Conservation (phyloP, 1,284 basidiomycete species). For the Lentinula novae-zelandiae region DNA sequence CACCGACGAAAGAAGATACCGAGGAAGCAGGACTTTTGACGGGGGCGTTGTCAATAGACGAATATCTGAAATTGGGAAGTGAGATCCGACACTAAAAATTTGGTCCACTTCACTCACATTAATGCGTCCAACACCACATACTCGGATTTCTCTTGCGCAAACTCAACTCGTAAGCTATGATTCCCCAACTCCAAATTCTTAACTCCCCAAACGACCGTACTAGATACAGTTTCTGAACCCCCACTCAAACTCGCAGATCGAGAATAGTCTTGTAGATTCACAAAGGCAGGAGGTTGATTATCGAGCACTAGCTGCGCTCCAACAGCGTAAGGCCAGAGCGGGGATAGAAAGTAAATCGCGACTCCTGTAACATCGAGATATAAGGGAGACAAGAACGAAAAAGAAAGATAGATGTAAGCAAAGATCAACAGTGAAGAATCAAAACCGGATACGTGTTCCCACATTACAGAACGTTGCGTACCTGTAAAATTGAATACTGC, state of each 20-base stretch:
- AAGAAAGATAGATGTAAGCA: background rate
- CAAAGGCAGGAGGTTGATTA: constrained; percentile 6
- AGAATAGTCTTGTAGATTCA: constrained; percentile 23
- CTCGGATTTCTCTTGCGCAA: background rate
- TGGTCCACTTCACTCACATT: constrained; percentile 4
- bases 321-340: constrained; percentile 31
- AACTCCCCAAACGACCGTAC: constrained; percentile 15
- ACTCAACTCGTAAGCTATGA: constrained; percentile 16
- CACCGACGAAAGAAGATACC: background rate
- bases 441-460: background rate
- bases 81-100: background rate
- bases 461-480: constrained; percentile 10
- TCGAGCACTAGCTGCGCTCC: constrained; percentile 24
- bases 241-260: background rate
- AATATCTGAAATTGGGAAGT: constrained; percentile 1
- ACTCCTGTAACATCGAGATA: constrained; percentile 25
- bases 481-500: constrained; percentile 19
- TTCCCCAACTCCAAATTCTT: constrained; percentile 12
- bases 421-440: background rate
- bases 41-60: background rate
- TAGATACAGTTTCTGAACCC: constrained; percentile 15
- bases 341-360: constrained; percentile 32
- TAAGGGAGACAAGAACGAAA: background rate
- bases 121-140: constrained; percentile 12
- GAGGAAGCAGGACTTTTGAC: background rate